A percentile compares a stretch with the other conserved stretches of the same genome.
phyloP scores from a whole-genome alignment of 1,284 basidiomycete species.

The Xerocomus nothofagi region DNA sequence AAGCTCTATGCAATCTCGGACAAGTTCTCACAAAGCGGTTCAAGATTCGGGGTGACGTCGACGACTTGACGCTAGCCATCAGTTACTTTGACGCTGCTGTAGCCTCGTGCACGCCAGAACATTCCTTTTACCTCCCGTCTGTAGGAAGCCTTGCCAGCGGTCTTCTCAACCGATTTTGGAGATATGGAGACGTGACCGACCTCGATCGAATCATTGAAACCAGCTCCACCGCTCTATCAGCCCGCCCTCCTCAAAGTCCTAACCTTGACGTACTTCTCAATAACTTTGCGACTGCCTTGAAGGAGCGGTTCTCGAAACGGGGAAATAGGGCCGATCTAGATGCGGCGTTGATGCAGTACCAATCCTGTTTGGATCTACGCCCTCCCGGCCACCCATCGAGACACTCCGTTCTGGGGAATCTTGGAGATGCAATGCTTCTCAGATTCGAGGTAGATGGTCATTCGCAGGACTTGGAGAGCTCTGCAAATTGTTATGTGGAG shows the following conservation, averaged over 20 bases:
- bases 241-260: constrained; percentile 3
- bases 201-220: constrained; percentile 21
- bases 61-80: constrained; percentile 24
- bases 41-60: constrained; percentile 11
- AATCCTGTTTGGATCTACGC: constrained; percentile 24
- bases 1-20: constrained; percentile 12
- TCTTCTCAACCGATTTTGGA: constrained; percentile 22
- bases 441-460: constrained; percentile 21
- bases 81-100: constrained; percentile 15
- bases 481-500: constrained; percentile 8
- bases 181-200: constrained; percentile 22
- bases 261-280: constrained; percentile 26
- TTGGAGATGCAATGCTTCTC: constrained; percentile 15
- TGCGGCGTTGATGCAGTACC: constrained; percentile 15
- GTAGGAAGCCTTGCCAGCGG: constrained; percentile 19
- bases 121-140: constrained; percentile 15
- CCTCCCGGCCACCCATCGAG: constrained; percentile 27
- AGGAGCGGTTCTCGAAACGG: constrained; percentile 16
- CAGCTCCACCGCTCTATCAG: constrained; percentile 12
- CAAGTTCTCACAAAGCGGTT: constrained; percentile 21
- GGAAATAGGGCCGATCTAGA: constrained; percentile 24
- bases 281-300: constrained; percentile 22
- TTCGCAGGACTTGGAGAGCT: constrained; percentile 22
- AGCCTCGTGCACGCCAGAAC: constrained; percentile 10
- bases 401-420: constrained; percentile 16